These are phyloP conservation scores for Baorangia bicolor DNA, from an alignment of 768 basidiomycete genomes.

Conservation along the genomic window DNA sequence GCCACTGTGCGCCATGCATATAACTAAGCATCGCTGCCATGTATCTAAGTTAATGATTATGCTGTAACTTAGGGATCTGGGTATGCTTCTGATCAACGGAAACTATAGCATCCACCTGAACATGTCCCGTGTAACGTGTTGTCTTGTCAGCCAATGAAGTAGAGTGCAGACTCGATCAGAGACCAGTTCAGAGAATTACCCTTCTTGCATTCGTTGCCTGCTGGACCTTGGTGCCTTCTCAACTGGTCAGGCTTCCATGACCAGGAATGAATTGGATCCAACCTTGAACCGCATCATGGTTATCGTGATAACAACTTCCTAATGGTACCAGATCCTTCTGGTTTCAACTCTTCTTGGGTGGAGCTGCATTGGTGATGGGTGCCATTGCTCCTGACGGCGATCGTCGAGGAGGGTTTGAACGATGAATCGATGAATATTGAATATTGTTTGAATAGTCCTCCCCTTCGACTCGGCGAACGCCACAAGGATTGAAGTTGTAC, in stretches of 20 bases:
- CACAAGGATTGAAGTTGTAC: slow-evolving; percentile 7
- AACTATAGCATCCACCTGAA: slow-evolving; percentile 7
- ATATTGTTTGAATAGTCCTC: neutral
- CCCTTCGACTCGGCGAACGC: neutral
- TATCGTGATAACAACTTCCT: neutral
- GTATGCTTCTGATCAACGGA: slow-evolving; percentile 3
- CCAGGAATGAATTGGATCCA: neutral
- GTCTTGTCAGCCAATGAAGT: slow-evolving; percentile 9
- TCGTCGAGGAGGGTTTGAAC: slow-evolving; percentile 9
- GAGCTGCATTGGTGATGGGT: neutral
- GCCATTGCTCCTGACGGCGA: slow-evolving; percentile 5
- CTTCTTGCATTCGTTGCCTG: neutral
- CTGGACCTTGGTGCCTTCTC: neutral
- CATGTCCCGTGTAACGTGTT: slow-evolving; percentile 3
- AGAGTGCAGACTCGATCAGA: slow-evolving; percentile 7
- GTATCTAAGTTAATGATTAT: slow-evolving; percentile 2
- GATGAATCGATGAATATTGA: too few species aligned
- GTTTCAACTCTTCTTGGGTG: neutral
- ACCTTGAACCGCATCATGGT: neutral
- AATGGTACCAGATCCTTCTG: neutral
- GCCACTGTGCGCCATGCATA: neutral
- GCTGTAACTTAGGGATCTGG: neutral
- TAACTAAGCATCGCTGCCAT: neutral
- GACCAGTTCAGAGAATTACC: neutral
- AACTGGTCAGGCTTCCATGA: neutral